Percentiles rank a stretch among this genome's conserved stretches.
Conservation (phyloP, 1,139 yeast species). For the Zhuliangozyma blackwelliae region DNA sequence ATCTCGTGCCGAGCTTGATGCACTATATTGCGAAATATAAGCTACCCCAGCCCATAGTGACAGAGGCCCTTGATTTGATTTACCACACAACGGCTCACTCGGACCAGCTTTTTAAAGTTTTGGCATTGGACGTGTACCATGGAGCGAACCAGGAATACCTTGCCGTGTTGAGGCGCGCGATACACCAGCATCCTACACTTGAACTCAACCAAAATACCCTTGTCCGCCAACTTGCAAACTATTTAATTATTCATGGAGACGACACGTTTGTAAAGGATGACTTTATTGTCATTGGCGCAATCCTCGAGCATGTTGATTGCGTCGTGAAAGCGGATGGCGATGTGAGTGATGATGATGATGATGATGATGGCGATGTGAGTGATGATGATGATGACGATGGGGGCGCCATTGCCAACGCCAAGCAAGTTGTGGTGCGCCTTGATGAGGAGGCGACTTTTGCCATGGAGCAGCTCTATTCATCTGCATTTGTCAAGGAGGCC, state of each 20-base stretch:
- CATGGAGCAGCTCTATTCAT: slow-evolving; percentile 15
- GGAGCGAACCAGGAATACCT: slow-evolving; percentile 1
- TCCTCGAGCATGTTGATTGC: slow-evolving; percentile 21
- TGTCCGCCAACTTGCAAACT: slow-evolving; percentile 17
- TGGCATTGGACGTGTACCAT: slow-evolving; percentile 2
- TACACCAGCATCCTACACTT: not conserved
- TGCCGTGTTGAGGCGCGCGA: slow-evolving; percentile 1
- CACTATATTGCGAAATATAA: slow-evolving; percentile 1
- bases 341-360: slow-evolving; percentile 5
- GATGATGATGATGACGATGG: slow-evolving; percentile 6
- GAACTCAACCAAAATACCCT: slow-evolving; percentile 3
- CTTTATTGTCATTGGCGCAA: slow-evolving; percentile 17
- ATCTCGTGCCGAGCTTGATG: not conserved
- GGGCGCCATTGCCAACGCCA: not conserved
- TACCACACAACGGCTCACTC: slow-evolving; percentile 3
- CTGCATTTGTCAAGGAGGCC: slow-evolving; percentile 20
- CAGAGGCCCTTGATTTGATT: slow-evolving; percentile 2
- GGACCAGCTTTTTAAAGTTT: slow-evolving; percentile 4
- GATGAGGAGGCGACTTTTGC: not conserved
- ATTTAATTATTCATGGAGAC: slow-evolving; percentile 18
- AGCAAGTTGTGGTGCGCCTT: slow-evolving; percentile 1
- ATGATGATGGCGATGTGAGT: slow-evolving; percentile 4
- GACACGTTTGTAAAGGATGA: slow-evolving; percentile 15
- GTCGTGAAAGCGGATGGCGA: slow-evolving; percentile 10
- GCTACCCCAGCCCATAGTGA: not conserved